Percentiles rank a stretch among this genome's conserved stretches.
phyloP scores from a whole-genome alignment of 129 eudicot genomes.

The Flaveria brownii region DNA sequence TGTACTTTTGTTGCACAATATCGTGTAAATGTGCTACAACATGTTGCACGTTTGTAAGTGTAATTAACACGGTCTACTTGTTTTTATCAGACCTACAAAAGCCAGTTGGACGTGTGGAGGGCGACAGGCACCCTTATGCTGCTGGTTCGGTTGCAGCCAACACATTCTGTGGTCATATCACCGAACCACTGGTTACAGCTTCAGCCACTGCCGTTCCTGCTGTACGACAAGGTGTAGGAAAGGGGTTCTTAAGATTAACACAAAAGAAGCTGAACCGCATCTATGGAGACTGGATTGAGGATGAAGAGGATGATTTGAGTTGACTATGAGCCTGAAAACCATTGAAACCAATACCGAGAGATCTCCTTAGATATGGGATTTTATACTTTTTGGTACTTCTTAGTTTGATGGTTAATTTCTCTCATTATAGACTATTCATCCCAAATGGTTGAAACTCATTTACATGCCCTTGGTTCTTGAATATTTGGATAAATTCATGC shows the following conservation, averaged over 20 bases:
- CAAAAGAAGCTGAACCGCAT: constrained; percentile 58
- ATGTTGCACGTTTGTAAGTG: background rate
- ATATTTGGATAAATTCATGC: background rate
- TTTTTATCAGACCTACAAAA: constrained; percentile 48
- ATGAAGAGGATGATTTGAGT: constrained; percentile 33
- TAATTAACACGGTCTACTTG: background rate
- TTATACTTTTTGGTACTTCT: constrained; percentile 1
- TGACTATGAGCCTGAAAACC: background rate
- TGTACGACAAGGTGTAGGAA: constrained; percentile 26
- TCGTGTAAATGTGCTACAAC: too few species aligned
- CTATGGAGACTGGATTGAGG: constrained; percentile 86
- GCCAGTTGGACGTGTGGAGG: constrained; percentile 42
- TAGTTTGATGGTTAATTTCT: background rate
- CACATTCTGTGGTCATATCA: constrained; percentile 15
- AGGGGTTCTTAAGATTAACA: constrained; percentile 43
- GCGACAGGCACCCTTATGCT: constrained; percentile 22
- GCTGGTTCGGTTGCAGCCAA: constrained; percentile 29
- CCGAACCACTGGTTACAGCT: constrained; percentile 21
- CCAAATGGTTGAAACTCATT: constrained; percentile 2
- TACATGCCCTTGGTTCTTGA: constrained; percentile 3
- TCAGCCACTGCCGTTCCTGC: constrained; percentile 30
- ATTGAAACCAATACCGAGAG: constrained; percentile 6
- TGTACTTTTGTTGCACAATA: too few species aligned
- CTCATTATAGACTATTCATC: background rate
- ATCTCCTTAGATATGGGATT: background rate